A percentile compares a stretch with the other conserved stretches of the same genome.
Evolutionary conservation across 164 flowering plant genomes (phyloP).

Genomic region (Platanus orientalis): DNA sequence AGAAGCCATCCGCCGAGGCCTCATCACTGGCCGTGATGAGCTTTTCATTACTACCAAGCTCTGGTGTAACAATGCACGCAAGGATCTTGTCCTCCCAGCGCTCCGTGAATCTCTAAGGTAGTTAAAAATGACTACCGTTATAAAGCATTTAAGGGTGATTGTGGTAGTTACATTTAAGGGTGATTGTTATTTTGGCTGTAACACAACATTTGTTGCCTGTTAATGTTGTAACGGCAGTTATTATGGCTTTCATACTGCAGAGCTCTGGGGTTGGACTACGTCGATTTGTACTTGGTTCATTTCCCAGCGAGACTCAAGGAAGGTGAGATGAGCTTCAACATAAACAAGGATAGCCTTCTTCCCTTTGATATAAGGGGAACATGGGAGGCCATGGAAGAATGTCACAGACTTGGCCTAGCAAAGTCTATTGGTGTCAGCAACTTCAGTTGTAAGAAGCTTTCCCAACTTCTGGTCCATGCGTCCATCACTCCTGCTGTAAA

Average conservation of each 20-base stretch:
- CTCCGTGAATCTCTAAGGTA: background rate
- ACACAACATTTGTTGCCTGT: no score
- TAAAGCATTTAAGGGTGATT: no score
- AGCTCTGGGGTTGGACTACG: background rate
- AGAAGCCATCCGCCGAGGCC: background rate
- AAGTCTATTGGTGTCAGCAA: slow-evolving; percentile 32
- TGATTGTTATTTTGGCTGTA: no score
- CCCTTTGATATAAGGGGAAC: background rate
- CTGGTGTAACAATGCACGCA: background rate
- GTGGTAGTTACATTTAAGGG: no score
- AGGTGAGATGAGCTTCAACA: background rate
- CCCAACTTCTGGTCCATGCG: slow-evolving; percentile 6
- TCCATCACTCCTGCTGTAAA: slow-evolving; percentile 32
- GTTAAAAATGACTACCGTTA: background rate
- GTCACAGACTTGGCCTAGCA: slow-evolving; percentile 21
- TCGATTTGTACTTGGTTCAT: background rate
- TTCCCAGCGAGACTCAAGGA: background rate
- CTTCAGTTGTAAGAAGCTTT: slow-evolving; percentile 18
- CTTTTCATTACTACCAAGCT: background rate
- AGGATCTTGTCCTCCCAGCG: background rate
- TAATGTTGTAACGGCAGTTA: no score
- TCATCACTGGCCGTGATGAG: background rate
- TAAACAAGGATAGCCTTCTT: background rate
- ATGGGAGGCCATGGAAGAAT: slow-evolving; percentile 29
- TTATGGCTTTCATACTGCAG: background rate